Evolutionary conservation across 805 yeast species (phyloP).

Genomic region (Lipomyces orientalis): DNA sequence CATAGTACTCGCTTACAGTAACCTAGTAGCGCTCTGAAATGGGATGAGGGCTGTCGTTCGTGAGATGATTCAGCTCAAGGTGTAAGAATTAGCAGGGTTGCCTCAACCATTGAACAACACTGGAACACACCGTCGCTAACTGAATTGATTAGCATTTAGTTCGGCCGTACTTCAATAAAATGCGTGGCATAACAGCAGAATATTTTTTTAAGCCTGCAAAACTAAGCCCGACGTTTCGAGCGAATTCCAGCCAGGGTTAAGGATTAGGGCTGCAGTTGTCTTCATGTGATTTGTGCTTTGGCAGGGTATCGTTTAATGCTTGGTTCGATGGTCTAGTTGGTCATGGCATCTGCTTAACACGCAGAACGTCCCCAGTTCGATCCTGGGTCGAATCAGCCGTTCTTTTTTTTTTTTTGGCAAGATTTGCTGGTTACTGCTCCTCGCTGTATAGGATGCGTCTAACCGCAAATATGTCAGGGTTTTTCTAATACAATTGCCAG

Average conservation of each 20-base stretch:
- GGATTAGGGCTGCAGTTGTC: not conserved
- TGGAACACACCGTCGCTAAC: too few species aligned
- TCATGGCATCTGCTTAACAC: slow-evolving; percentile 99
- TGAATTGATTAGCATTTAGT: too few species aligned
- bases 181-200: not conserved
- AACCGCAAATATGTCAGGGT: too few species aligned
- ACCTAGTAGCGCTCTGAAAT: not conserved
- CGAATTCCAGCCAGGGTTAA: too few species aligned
- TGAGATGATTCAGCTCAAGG: not conserved
- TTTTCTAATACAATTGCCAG: too few species aligned
- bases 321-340: slow-evolving; percentile 99
- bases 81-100: not conserved
- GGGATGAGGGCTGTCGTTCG: not conserved
- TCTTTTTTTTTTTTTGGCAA: slow-evolving; percentile 39
- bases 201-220: not conserved
- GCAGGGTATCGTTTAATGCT: not conserved
- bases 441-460: too few species aligned
- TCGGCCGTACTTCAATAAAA: too few species aligned
- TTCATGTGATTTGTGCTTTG: not conserved
- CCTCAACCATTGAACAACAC: not conserved
- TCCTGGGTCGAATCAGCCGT: slow-evolving; percentile 97
- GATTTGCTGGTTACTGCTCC: too few species aligned
- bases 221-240: too few species aligned
- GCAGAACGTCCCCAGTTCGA: slow-evolving; percentile 99
- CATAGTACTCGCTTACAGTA: not conserved